phyloP scores from a whole-genome alignment of 306 rosid species.

The Fagus sylvatica region DNA sequence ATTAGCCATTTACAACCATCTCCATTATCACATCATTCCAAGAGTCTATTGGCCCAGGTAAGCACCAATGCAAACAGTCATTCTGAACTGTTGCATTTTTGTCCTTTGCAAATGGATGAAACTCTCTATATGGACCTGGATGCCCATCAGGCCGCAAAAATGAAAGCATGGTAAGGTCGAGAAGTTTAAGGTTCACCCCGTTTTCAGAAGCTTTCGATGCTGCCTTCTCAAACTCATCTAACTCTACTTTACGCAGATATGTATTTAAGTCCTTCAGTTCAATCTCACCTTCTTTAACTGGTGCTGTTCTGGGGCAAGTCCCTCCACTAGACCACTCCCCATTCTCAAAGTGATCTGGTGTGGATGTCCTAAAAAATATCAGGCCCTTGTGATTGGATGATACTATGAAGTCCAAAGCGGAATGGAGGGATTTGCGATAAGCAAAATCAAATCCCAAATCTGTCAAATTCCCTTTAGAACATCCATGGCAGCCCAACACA shows the following conservation, averaged over 20 bases:
- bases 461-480: constrained; percentile 64
- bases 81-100: constrained; percentile 58
- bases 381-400: constrained; percentile 74
- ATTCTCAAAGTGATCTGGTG: constrained; percentile 92
- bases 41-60: constrained; percentile 91
- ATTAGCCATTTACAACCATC: constrained; percentile 60
- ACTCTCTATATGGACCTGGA: constrained; percentile 86
- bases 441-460: constrained; percentile 81
- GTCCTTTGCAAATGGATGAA: constrained; percentile 63
- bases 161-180: constrained; percentile 65
- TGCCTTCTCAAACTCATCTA: constrained; percentile 67
- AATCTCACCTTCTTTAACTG: constrained; percentile 74
- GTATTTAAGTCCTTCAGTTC: constrained; percentile 54
- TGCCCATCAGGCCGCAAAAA: constrained; percentile 94
- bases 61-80: constrained; percentile 98
- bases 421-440: constrained; percentile 69
- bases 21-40: constrained; percentile 93
- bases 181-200: constrained; percentile 71
- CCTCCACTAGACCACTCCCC: constrained; percentile 98
- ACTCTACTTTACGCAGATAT: constrained; percentile 60
- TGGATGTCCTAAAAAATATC: constrained; percentile 78
- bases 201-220: constrained; percentile 45
- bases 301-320: constrained; percentile 67
- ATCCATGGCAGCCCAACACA: constrained; percentile 79
- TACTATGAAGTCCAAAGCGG: constrained; percentile 58